These are phyloP conservation scores for Cubamyces sp. DNA, from an alignment of 768 basidiomycete genomes.

Conservation along the genomic window DNA sequence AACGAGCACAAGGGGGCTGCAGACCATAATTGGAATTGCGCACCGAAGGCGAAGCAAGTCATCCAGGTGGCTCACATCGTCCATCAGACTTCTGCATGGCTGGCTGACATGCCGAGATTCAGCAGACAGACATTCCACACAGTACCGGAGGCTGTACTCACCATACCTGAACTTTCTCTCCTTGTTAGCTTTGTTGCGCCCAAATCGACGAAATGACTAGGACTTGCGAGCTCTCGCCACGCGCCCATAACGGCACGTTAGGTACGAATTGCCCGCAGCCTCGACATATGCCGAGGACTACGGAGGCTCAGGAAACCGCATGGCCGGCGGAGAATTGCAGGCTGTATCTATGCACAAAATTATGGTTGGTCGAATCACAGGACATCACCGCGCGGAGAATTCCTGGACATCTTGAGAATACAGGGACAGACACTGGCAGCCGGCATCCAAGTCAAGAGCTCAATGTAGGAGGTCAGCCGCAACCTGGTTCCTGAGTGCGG, in stretches of 20 bases:
- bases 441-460: no score
- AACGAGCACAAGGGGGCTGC: constrained; percentile 6
- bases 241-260: neutral
- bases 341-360: neutral
- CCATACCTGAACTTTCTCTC: neutral
- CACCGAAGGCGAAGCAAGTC: constrained; percentile 16
- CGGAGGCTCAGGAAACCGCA: neutral
- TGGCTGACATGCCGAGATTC: constrained; percentile 13
- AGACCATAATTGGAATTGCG: constrained; percentile 12
- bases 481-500: neutral
- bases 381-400: constrained; percentile 10
- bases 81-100: constrained; percentile 21
- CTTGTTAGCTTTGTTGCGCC: neutral
- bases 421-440: no score
- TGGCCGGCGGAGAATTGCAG: constrained; percentile 14
- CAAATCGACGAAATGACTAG: neutral
- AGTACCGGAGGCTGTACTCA: constrained; percentile 3
- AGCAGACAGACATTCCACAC: neutral
- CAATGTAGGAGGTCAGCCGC: no score
- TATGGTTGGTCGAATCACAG: constrained; percentile 1
- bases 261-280: neutral
- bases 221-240: neutral
- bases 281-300: neutral
- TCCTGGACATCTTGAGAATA: constrained; percentile 4
- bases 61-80: constrained; percentile 8